Evolutionary conservation across 2,329 filamentous ascomycete species (phyloP).

Genomic region (Colletotrichum zoysiae): DNA sequence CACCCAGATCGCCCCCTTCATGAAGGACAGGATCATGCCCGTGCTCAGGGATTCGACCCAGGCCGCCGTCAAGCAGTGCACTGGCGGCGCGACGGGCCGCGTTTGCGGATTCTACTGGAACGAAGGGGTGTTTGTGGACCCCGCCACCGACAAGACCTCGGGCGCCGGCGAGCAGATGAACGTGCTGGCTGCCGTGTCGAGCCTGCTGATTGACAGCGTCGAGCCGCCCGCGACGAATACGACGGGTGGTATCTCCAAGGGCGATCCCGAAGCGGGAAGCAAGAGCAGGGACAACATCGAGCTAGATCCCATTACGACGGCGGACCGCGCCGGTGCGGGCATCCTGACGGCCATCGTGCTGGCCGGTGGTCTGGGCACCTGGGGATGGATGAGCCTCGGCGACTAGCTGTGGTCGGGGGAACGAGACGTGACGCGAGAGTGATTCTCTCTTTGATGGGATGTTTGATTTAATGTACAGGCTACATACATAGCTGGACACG

Average conservation of each 20-base stretch:
- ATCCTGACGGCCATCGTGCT: slow-evolving; percentile 62
- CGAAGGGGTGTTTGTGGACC: slow-evolving; percentile 57
- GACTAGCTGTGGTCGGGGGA: background rate
- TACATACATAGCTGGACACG: slow-evolving; percentile 35
- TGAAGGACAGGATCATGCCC: slow-evolving; percentile 65
- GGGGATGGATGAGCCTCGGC: slow-evolving; percentile 62
- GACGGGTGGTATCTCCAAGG: slow-evolving; percentile 64
- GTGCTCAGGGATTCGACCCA: slow-evolving; percentile 69
- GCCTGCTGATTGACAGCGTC: slow-evolving; percentile 58
- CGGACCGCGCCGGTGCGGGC: slow-evolving; percentile 62
- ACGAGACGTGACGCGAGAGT: background rate
- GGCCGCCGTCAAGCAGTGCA: slow-evolving; percentile 73
- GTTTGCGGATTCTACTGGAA: slow-evolving; percentile 76
- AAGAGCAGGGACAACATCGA: slow-evolving; percentile 49
- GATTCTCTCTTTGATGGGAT: slow-evolving; percentile 1
- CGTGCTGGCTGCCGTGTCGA: slow-evolving; percentile 66
- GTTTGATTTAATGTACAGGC: slow-evolving; percentile 25
- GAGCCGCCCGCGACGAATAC: slow-evolving; percentile 57
- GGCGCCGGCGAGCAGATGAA: slow-evolving; percentile 72
- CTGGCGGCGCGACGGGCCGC: slow-evolving; percentile 67
- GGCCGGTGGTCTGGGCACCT: slow-evolving; percentile 56
- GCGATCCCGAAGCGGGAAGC: slow-evolving; percentile 56
- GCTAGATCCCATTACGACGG: slow-evolving; percentile 54
- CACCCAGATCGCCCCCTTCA: slow-evolving; percentile 73
- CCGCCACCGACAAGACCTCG: slow-evolving; percentile 64